Base-by-base conservation (phyloP, 2,329 filamentous ascomycete species). In the Apiospora saccharicola region DNA sequence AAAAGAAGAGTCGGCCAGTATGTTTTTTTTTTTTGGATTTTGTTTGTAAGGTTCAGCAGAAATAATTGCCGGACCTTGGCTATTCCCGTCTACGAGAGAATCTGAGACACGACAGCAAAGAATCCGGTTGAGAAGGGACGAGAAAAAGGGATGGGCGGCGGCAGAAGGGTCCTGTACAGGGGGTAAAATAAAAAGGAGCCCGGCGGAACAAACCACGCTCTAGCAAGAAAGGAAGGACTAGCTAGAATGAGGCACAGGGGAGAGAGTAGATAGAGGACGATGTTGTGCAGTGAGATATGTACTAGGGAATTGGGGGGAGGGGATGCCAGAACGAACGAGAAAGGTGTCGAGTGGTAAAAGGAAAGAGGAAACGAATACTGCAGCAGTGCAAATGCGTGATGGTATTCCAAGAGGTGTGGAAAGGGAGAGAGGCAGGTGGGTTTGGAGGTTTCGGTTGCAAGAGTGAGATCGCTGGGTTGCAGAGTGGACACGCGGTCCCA, bases 111-210 rank as follows among this genome's bases (percentile, higher is more conserved):
- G 49, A 70, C 68, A 70, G 68, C 47, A 43, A 70, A 70, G 47
- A 53, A 53, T 70, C 37, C 24, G 49, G 68, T 70, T 70, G 68
- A 53, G 68, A 41, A 70, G n/a, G 47, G 68, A 70, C 68, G 47
- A 57, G 41, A 26, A 68, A 46, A 47, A 37, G 43, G 67, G 67
- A 68, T 47, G 67, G 67, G 44, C 67, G 69, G 49, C 69, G 47
- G 67, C 44, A 67, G 51, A 57, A 71, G 47, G 57, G 51, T 71
- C 71, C 71, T 71, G 47, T 51, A 53, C 61, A 47, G 71, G 44
- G 68, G 67, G 57, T 64, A 72, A 70, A 70, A 64, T 64, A 72
- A 68, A 72, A 57, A 73, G 71, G 72, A 69, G 71, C 70, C 53
- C 57, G 68, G 68, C 70, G 70, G 47, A 68, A 64, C 37, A 67